These are phyloP conservation scores for Entomortierella beljakovae DNA, from an alignment of 192 early-diverging fungal species.

Conservation along the genomic window DNA sequence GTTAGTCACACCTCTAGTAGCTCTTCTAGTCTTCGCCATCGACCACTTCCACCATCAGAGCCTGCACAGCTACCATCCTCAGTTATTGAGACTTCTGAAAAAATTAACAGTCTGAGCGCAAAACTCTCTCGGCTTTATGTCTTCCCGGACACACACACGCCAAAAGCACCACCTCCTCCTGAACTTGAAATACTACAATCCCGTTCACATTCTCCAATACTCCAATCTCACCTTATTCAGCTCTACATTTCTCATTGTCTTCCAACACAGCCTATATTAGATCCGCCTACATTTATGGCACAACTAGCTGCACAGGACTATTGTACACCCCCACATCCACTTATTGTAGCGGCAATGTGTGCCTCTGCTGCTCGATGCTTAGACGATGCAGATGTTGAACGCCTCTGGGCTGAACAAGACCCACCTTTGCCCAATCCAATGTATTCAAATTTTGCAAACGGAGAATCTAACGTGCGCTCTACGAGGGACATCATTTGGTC, in stretches of 20 bases:
- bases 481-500: conserved; percentile 54
- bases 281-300: conserved; percentile 50
- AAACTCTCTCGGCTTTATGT: conserved; percentile 53
- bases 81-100: conserved; percentile 54
- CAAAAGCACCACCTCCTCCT: conserved; percentile 30
- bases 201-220: conserved; percentile 42
- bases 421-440: conserved; percentile 41
- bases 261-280: conserved; percentile 45
- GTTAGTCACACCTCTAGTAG: conserved; percentile 9
- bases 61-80: conserved; percentile 29
- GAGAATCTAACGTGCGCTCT: conserved; percentile 39
- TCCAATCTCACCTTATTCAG: conserved; percentile 53
- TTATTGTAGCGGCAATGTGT: conserved; percentile 47
- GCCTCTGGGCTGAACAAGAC: conserved; percentile 48
- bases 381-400: conserved; percentile 45
- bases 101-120: conserved; percentile 52
- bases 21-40: conserved; percentile 39
- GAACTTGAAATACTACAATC: conserved; percentile 48
- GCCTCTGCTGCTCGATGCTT: conserved; percentile 38
- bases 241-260: conserved; percentile 43
- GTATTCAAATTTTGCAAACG: conserved; percentile 44
- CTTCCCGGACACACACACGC: conserved; percentile 32
- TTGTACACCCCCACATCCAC: conserved; percentile 46
- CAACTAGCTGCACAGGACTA: conserved; percentile 42
- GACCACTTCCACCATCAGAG: conserved; percentile 27